Conservation (phyloP, 1,284 basidiomycete species). For the Wallemia ichthyophaga region DNA sequence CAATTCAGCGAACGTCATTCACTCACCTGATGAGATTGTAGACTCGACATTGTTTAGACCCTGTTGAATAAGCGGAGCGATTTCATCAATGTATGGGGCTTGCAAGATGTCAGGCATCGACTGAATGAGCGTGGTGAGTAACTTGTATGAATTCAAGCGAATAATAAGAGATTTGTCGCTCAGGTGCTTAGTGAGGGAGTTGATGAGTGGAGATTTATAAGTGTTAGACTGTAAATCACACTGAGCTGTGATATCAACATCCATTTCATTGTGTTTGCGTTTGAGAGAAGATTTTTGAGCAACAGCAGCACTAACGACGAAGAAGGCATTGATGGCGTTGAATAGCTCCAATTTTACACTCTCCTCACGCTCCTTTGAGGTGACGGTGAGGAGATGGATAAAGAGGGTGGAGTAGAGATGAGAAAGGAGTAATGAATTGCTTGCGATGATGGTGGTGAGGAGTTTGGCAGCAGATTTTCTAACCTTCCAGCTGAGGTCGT, state of each 20-base stretch:
- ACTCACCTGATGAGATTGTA: neutral
- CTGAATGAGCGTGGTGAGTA: neutral
- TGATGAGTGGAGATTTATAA: constrained; percentile 30
- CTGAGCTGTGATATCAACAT: neutral
- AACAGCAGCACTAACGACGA: neutral
- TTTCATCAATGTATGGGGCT: neutral
- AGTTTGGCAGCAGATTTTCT: constrained; percentile 75
- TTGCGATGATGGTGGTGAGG: constrained; percentile 49
- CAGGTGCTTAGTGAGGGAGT: constrained; percentile 54
- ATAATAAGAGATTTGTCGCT: constrained; percentile 55
- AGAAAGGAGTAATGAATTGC: constrained; percentile 53
- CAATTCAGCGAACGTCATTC: too few species aligned
- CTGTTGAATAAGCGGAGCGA: neutral
- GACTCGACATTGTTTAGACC: neutral
- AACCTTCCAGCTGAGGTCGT: constrained; percentile 97
- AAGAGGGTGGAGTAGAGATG: constrained; percentile 49
- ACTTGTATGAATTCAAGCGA: constrained; percentile 26
- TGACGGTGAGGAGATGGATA: constrained; percentile 49
- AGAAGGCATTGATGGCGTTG: neutral
- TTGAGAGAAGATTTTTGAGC: constrained; percentile 23
- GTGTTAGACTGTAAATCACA: neutral
- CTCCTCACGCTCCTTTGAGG: constrained; percentile 50
- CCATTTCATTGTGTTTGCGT: constrained; percentile 38
- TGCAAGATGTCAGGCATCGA: neutral
- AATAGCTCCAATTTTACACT: constrained; percentile 37